Base-by-base conservation (phyloP, 139 green algal genomes). In the Pedinophyceae sp. region DNA sequence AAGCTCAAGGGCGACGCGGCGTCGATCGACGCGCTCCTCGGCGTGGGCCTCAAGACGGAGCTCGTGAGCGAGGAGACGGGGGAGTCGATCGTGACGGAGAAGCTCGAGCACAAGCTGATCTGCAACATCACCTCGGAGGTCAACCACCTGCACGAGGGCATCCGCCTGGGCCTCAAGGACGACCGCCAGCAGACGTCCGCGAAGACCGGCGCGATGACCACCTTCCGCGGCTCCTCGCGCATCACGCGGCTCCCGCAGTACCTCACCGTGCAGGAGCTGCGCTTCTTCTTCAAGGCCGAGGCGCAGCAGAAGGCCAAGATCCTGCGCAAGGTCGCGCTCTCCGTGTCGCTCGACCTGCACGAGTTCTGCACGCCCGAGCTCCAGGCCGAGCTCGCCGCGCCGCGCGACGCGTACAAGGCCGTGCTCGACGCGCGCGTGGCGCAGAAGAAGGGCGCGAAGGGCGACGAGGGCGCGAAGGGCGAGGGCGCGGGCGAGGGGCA, bases 251-350 rank as follows among this genome's bases (percentile, higher is more conserved):
- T 94, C 50, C 81, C 87, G 20, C 68, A 72, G 1, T 92, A 93
- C 67, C 65, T 97, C 18, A 92, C 83, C 1, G 79, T 95, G 34
- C 90, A 97, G 73, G 81, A 97, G 72, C 78, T 97, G 57, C 76
- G 90, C 34, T 95, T 95, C 76, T 94, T 85, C 69, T 95, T 83
- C 78, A 94, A 94, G 62, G 69, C 58, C 3, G 77, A 86, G 38
- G 78, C 77, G 46, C 75, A 88, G 67, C 70, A 89, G 49, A 97
- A 96, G 75, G 86, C 87, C 58, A 99, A 99, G 78, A 95, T 99
- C 45, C 62, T 98, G 55, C 71, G 86, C 30, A 91, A 89, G 80
- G 82, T 96, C 20, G 65, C 61, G 20, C 98, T 90, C 62, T 80
- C 85, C 0, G 20, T 87, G 24, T 54, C 85, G 60, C 69, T 99